Conservation (phyloP, 1,284 basidiomycete species). For the Leccinum subrobustum region DNA sequence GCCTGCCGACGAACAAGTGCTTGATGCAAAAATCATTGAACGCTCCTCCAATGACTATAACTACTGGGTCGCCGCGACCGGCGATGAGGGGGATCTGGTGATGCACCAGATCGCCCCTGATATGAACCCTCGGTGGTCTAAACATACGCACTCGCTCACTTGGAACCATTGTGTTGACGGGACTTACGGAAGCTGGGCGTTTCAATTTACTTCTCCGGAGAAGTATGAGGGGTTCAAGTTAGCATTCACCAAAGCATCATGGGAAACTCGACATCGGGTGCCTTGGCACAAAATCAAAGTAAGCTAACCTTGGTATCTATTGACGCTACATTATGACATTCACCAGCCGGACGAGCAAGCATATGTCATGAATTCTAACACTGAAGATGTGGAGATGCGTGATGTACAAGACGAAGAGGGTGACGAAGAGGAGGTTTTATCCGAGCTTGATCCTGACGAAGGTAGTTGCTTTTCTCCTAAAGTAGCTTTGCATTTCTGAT, state of each 20-base stretch:
- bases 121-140: conserved; percentile 75
- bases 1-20: conserved; percentile 54
- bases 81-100: conserved; percentile 50
- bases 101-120: conserved; percentile 65
- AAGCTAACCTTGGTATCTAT: conserved; percentile 12
- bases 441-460: conserved; percentile 60
- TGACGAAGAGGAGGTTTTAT: conserved; percentile 72
- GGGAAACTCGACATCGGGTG: conserved; percentile 80
- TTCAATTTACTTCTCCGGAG: conserved; percentile 65
- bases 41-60: conserved; percentile 47
- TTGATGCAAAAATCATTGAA: conserved; percentile 68
- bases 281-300: conserved; percentile 86
- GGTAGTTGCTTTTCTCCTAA: conserved; percentile 32
- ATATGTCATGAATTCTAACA: conserved; percentile 69
- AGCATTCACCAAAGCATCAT: conserved; percentile 71
- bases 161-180: conserved; percentile 78
- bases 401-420: conserved; percentile 72
- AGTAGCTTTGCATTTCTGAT: conserved; percentile 11
- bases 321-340: conserved; percentile 1
- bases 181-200: conserved; percentile 77
- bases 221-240: conserved; percentile 66
- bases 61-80: conserved; percentile 64
- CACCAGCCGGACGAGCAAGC: conserved; percentile 71
- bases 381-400: conserved; percentile 85
- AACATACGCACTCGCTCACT: conserved; percentile 70